Evolutionary conservation across 768 basidiomycete species (phyloP).

Genomic region (Clitopilus hobsonii): DNA sequence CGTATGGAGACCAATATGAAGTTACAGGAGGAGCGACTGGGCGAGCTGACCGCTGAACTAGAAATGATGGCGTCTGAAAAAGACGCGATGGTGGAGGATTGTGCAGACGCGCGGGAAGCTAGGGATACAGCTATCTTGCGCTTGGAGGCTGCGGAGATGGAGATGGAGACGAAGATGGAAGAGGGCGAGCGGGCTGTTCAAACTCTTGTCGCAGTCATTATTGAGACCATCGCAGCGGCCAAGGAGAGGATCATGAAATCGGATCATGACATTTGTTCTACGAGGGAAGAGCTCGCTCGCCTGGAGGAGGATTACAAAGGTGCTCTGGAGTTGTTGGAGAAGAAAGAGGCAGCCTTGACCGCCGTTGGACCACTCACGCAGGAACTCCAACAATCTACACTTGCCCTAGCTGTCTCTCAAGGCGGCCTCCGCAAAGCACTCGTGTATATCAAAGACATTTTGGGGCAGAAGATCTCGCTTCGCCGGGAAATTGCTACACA

Average conservation of each 20-base stretch:
- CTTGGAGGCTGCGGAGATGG: constrained; percentile 60
- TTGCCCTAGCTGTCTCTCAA: constrained; percentile 21
- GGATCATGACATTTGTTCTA: constrained; percentile 2
- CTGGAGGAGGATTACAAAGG: constrained; percentile 8
- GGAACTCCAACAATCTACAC: constrained; percentile 13
- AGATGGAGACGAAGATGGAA: constrained; percentile 33
- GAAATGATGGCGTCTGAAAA: constrained; percentile 65
- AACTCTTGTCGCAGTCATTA: constrained; percentile 32
- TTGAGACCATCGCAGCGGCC: constrained; percentile 29
- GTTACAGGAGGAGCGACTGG: constrained; percentile 69
- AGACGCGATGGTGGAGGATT: constrained; percentile 82
- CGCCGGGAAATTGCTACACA: constrained; percentile 2
- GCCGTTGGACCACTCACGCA: constrained; percentile 1
- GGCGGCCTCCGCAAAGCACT: constrained; percentile 8
- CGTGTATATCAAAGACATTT: background rate
- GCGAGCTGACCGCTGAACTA: constrained; percentile 66
- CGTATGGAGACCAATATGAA: constrained; percentile 71
- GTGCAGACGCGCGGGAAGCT: constrained; percentile 69
- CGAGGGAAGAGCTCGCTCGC: constrained; percentile 7
- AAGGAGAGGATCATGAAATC: constrained; percentile 16
- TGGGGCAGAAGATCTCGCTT: constrained; percentile 7
- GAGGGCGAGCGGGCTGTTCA: constrained; percentile 30
- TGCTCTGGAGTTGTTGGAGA: constrained; percentile 3
- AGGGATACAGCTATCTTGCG: constrained; percentile 57
- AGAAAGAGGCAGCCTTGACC: background rate